Evolutionary conservation across 1,284 basidiomycete species (phyloP), one percentile per base, ranked within the genome.

Genomic region (Agroathelia rolfsii): DNA sequence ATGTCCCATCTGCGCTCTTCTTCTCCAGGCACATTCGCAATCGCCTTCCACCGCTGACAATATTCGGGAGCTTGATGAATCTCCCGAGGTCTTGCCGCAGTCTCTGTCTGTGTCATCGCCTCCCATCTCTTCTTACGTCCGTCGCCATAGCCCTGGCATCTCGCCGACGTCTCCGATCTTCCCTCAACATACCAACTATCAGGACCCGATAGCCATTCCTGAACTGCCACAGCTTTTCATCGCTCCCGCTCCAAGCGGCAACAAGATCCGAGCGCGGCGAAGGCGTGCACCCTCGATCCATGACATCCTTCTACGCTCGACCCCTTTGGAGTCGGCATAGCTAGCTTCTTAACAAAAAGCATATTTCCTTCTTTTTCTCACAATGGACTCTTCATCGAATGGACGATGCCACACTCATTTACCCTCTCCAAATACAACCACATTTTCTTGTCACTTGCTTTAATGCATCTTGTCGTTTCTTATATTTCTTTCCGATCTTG

Each of bases 41-140:
- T 24, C 12, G 5, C 30, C 16, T n/a, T 21, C 14, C 30, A 30
- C 30, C 48, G 50, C 13, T n/a, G n/a, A n/a, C n/a, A n/a, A n/a
- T n/a, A n/a, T n/a, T n/a, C n/a, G n/a, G n/a, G n/a, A n/a, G n/a
- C n/a, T n/a, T n/a, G n/a, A n/a, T n/a, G n/a, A n/a, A n/a, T n/a
- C n/a, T n/a, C n/a, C n/a, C n/a, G n/a, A n/a, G n/a, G n/a, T n/a
- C n/a, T n/a, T n/a, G n/a, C n/a, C n/a, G n/a, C n/a, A n/a, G n/a
- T n/a, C n/a, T n/a, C n/a, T n/a, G n/a, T n/a, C n/a, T n/a, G n/a
- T n/a, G n/a, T n/a, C n/a, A n/a, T n/a, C n/a, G n/a, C n/a, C 76
- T 6, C 81, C 81, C 35, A 85, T 85, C 38, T 85, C 81, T 12
- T 69, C 70, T 21, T 85, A 79, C 41, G 73, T 80, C 25, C 76